Base-by-base conservation (phyloP, 2,329 filamentous ascomycete genomes). In the Diaporthe vexans region DNA sequence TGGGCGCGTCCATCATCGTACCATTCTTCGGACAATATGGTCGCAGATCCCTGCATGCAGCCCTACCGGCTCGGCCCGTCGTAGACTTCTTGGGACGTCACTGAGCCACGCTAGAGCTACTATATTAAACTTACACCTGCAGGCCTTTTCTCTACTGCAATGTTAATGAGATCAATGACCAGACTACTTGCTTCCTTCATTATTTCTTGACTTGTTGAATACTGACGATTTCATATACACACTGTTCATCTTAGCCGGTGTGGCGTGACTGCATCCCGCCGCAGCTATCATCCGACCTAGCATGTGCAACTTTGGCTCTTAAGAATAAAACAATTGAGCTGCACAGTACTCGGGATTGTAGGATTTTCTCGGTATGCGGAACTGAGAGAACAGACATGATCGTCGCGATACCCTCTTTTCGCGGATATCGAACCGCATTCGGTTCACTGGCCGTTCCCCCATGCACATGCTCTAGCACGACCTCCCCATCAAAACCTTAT, bases 1-100 rank as follows among this genome's bases (percentile, higher is more conserved):
- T 54, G n/a, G 63, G 46, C 63, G 52, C 52, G 63, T 40, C 48
- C 63, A 68, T 68, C 33, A 68, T 68, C 63, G 63, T 68, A 54
- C 63, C 33, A 68, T 35, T 68, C n/a, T 40, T 54, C 63, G 33
- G 63, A 40, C n/a, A 54, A 37, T 11, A 54, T 11, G n/a, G 48
- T 54, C 11, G 29, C 21, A 68, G 63, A 68, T 54, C 63, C 63
- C 33, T 68, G 63, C 48, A 40, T 54, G 33, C 63, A 68, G 63
- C 63, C 63, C 48, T 68, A 68, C 17, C 63, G 63, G 63, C 63
- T 26, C 63, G 63, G 63, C 63, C 63, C 48, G 63, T 15, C 15
- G 15, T 40, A 4, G 33, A 35, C 33, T 68, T 21, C 13, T 54
- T 54, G n/a, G 63, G 21, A 54, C 52, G 48, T 21, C 43, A 40